Percentiles rank a stretch among this genome's conserved stretches.
Conservation (phyloP, 1,139 yeast genomes). For the Lodderomyces margitis region DNA sequence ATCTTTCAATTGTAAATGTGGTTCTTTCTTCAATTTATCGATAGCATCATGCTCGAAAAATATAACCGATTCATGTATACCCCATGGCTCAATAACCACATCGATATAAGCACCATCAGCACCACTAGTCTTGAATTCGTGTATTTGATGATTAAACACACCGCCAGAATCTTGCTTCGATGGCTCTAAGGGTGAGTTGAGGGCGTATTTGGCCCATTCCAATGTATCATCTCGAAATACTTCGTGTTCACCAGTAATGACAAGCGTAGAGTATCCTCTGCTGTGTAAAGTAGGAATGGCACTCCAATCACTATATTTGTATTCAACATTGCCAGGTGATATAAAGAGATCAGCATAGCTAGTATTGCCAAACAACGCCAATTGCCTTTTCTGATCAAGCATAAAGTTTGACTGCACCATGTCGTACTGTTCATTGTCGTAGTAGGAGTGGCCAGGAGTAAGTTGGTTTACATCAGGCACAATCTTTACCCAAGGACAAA, state of each 20-base stretch:
- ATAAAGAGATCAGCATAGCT: conserved; percentile 11
- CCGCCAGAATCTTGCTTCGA: conserved; percentile 29
- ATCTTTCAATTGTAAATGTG: conserved; percentile 13
- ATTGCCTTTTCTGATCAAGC: neutral
- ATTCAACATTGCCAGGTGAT: conserved; percentile 20
- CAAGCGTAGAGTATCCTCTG: conserved; percentile 26
- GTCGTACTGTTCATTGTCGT: conserved; percentile 33
- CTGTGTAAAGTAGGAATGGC: conserved; percentile 31
- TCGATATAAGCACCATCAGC: conserved; percentile 17
- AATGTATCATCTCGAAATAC: conserved; percentile 43
- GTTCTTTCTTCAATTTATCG: conserved; percentile 6
- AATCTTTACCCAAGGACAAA: conserved; percentile 41
- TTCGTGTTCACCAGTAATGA: conserved; percentile 45
- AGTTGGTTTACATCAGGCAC: conserved; percentile 14
- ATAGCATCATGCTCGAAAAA: conserved; percentile 30
- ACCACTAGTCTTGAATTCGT: conserved; percentile 17
- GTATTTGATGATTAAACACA: conserved; percentile 18
- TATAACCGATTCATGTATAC: conserved; percentile 40
- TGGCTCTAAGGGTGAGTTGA: conserved; percentile 25
- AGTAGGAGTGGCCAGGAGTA: conserved; percentile 32
- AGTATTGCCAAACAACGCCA: conserved; percentile 13
- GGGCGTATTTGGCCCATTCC: conserved; percentile 35
- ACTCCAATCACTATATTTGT: conserved; percentile 30
- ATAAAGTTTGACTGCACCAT: conserved; percentile 21
- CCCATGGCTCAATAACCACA: conserved; percentile 42